Conservation (phyloP, 2,329 filamentous ascomycete species). For the Nemania bipapillata region DNA sequence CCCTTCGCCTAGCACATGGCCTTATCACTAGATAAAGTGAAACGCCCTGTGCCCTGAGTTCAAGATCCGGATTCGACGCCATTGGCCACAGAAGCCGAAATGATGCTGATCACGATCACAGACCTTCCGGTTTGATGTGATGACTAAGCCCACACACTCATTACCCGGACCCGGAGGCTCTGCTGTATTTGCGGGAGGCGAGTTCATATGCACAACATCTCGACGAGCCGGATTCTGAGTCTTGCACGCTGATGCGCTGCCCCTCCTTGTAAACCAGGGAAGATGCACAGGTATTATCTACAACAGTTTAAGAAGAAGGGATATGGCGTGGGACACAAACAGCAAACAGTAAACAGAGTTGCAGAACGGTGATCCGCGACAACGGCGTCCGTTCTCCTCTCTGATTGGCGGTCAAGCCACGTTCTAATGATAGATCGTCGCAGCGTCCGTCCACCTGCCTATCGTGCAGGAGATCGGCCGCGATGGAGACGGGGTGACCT, state of each 20-base stretch:
- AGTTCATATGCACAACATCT: background rate
- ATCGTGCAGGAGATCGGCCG: conserved; percentile 33
- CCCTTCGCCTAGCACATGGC: conserved; percentile 21
- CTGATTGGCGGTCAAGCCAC: conserved; percentile 20
- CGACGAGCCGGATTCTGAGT: too few relatives aligned
- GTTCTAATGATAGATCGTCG: conserved; percentile 18
- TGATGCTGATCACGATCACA: conserved; percentile 26
- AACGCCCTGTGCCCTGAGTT: conserved; percentile 18
- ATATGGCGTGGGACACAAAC: background rate
- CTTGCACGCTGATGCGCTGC: too few relatives aligned
- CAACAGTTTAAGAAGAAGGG: too few relatives aligned
- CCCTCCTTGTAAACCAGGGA: too few relatives aligned
- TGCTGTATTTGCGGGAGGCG: background rate
- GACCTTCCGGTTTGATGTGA: conserved; percentile 34
- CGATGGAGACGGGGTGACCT: background rate
- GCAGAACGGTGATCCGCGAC: conserved; percentile 10
- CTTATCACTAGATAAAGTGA: conserved; percentile 15
- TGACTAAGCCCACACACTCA: too few relatives aligned
- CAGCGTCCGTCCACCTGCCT: conserved; percentile 30
- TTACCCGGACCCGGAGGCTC: conserved; percentile 1
- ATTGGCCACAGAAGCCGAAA: conserved; percentile 11
- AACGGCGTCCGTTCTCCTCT: conserved; percentile 6
- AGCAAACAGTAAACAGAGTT: background rate
- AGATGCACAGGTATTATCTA: too few relatives aligned
- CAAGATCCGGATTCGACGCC: background rate